Evolutionary conservation across 2,329 filamentous ascomycete genomes (phyloP), one percentile per base, ranked within the genome.

Genomic region (Fusarium anthophilum): DNA sequence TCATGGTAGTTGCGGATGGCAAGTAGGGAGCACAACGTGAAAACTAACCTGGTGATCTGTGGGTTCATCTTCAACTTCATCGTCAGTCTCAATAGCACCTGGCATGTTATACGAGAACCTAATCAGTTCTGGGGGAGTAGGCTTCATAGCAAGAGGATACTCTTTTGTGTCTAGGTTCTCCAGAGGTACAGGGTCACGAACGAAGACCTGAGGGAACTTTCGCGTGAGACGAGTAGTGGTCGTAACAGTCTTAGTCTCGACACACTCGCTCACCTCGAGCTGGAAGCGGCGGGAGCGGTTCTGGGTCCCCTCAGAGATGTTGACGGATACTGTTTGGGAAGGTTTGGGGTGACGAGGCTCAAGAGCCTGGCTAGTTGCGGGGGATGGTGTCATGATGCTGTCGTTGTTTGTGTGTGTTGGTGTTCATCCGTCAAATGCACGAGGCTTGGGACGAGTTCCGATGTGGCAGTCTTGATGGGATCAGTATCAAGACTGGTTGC

Each of bases 191-290:
- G 94, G 92, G 67, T 93, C 90, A 74, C 91, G 91, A 75, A 98
- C 90, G 63, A 94, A 87, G 66, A 98, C 86, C n/a, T 94, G 94
- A 53, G 96, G 95, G 75, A 96, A 97, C 83, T 83, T 94, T 87
- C 82, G 91, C 74, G 94, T 94, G 4, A 95, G 97, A 2, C 94
- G 97, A 2, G 95, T 98, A 0, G 95, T 98, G 1, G 96, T 98
- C 4, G 95, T 98, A 71, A 98, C 91, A 17, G 89, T 92, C 81
- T 90, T 91, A 22, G 90, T 92, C 82, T 92, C 90, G 78, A 92
- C 88, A 75, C 89, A 91, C 77, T 92, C 90, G 69, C 88, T 88
- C 53, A 92, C 84, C 72, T 90, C 87, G 74, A 91, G 88, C 77
- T 89, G 87, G 76, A 83, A 86, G 74, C 77, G 84, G 68, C 78